Evolutionary conservation across 164 flowering plant species (phyloP).

Genomic region (Berberis vulgaris): DNA sequence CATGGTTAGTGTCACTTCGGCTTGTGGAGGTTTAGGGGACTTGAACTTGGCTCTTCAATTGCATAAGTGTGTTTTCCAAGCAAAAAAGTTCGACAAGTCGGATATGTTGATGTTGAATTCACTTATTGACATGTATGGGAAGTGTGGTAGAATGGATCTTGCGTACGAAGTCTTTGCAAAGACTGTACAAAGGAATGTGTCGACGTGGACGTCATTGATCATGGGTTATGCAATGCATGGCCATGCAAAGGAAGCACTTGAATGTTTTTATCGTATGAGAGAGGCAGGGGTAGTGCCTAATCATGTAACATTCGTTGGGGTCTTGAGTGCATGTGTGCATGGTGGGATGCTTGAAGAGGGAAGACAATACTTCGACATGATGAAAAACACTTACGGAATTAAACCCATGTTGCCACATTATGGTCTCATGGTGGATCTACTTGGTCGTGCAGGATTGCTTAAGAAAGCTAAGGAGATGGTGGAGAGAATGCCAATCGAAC

Average conservation of each 20-base stretch:
- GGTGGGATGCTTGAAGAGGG: constrained; percentile 59
- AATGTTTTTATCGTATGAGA: constrained; percentile 41
- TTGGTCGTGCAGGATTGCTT: constrained; percentile 50
- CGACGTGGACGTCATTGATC: constrained; percentile 57
- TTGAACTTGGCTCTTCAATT: constrained; percentile 46
- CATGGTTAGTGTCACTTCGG: constrained; percentile 51
- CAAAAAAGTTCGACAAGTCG: constrained; percentile 21
- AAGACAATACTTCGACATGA: constrained; percentile 36
- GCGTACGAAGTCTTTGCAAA: constrained; percentile 29
- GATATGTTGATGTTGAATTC: constrained; percentile 45
- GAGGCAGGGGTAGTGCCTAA: constrained; percentile 42
- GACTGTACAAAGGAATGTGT: constrained; percentile 35
- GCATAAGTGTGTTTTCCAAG: constrained; percentile 54
- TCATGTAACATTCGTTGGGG: constrained; percentile 51
- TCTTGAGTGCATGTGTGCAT: constrained; percentile 63
- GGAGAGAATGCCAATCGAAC: constrained; percentile 49
- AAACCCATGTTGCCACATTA: constrained; percentile 38
- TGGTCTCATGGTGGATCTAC: constrained; percentile 64
- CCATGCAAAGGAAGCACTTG: constrained; percentile 29
- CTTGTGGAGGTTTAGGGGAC: constrained; percentile 56
- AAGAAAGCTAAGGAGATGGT: constrained; percentile 45
- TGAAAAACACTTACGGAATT: constrained; percentile 36
- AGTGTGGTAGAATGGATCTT: constrained; percentile 57
- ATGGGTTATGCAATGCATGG: constrained; percentile 52
- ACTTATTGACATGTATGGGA: constrained; percentile 59